These are phyloP conservation scores for Helenozyma rhizophorensis DNA, from an alignment of 805 yeast species.

Conservation along the genomic window DNA sequence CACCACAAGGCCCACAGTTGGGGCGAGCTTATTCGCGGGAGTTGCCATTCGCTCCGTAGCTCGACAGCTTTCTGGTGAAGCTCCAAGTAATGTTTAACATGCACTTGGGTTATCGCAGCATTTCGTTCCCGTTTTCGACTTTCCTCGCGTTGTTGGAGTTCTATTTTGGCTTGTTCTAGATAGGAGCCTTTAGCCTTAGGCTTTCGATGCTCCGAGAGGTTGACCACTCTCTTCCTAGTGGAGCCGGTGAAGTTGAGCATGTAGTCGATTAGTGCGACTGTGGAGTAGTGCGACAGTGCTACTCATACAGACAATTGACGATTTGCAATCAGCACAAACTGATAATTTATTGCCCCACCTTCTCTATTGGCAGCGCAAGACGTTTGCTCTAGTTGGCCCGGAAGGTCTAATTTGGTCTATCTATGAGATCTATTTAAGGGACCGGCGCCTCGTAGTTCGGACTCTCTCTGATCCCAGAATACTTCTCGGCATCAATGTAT, in stretches of 20 bases:
- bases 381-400: no score
- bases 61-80: constrained; percentile 21
- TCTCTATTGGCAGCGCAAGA: no score
- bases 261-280: no score
- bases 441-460: no score
- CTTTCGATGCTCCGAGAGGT: constrained; percentile 50
- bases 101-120: constrained; percentile 46
- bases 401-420: no score
- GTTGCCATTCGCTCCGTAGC: constrained; percentile 15
- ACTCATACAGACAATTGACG: no score
- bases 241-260: constrained; percentile 67
- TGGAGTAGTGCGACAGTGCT: no score
- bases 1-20: constrained; percentile 16
- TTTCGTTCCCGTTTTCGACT: constrained; percentile 47
- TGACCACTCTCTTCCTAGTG: constrained; percentile 55
- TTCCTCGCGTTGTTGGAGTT: constrained; percentile 62
- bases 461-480: no score
- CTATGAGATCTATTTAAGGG: no score
- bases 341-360: no score
- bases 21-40: neutral
- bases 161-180: constrained; percentile 61
- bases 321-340: no score
- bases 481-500: no score
- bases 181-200: constrained; percentile 22
- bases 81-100: constrained; percentile 39